Percentiles rank a stretch among this genome's conserved stretches.
Conservation (phyloP, 2,329 filamentous ascomycete species). For the Colletotrichum eleusines region DNA sequence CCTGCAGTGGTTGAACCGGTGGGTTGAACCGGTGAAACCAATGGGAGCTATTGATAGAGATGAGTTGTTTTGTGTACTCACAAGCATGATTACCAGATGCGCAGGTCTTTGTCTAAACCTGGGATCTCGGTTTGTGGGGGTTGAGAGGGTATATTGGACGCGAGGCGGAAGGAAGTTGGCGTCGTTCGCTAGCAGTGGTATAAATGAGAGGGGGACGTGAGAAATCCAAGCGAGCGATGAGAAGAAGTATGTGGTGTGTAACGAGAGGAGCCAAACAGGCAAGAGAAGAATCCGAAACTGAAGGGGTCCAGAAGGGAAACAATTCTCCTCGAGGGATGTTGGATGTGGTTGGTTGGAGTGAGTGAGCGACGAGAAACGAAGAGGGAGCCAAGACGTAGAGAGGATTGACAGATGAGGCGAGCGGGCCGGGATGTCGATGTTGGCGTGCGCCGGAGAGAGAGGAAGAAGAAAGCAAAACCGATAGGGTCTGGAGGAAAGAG, state of each 20-base stretch:
- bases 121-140: neutral
- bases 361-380: conserved; percentile 43
- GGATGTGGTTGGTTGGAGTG: conserved; percentile 9
- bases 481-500: neutral
- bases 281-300: conserved; percentile 26
- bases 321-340: conserved; percentile 9
- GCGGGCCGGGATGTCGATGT: conserved; percentile 23
- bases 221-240: conserved; percentile 26
- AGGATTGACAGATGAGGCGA: conserved; percentile 2
- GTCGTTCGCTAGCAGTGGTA: conserved; percentile 16
- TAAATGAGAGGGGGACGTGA: conserved; percentile 8
- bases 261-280: conserved; percentile 3
- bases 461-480: conserved; percentile 18
- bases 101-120: neutral
- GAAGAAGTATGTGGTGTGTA: conserved; percentile 30
- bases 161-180: conserved; percentile 9
- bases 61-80: conserved; percentile 19
- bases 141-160: conserved; percentile 8
- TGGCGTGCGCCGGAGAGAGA: conserved; percentile 7
- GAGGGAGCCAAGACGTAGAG: conserved; percentile 6
- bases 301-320: conserved; percentile 17
- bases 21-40: conserved; percentile 15
- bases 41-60: conserved; percentile 19
- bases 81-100: conserved; percentile 29
- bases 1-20: neutral